Percentiles rank a stretch among this genome's conserved stretches.
phyloP scores from a whole-genome alignment of 2,329 filamentous ascomycete genomes.

The Orbilia javanica region DNA sequence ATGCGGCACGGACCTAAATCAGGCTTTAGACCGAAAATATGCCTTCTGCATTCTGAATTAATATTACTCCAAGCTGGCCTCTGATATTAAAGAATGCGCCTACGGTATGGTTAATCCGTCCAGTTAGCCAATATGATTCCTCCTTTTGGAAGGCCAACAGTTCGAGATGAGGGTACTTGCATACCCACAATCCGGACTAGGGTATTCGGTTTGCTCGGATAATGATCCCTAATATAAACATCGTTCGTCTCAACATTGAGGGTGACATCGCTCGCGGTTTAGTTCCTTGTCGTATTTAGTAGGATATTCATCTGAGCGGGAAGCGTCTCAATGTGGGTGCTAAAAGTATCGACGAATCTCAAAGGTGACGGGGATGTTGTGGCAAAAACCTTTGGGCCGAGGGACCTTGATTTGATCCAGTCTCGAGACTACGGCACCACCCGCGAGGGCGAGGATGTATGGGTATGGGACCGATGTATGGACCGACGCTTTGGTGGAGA shows the following conservation, averaged over 20 bases:
- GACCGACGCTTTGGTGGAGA: no score
- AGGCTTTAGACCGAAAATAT: slow-evolving; percentile 18
- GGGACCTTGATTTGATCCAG: background rate
- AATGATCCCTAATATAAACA: slow-evolving; percentile 7
- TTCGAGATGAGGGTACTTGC: slow-evolving; percentile 18
- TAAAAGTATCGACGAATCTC: background rate
- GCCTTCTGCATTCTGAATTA: slow-evolving; percentile 20
- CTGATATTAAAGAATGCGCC: slow-evolving; percentile 25
- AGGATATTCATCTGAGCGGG: background rate
- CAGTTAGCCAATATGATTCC: slow-evolving; percentile 14
- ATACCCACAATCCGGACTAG: background rate
- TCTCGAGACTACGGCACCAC: slow-evolving; percentile 1
- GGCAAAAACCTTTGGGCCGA: background rate
- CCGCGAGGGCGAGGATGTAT: no score
- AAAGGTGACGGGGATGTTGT: background rate
- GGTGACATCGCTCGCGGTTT: background rate
- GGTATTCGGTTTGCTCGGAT: slow-evolving; percentile 12
- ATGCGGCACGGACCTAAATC: slow-evolving; percentile 41
- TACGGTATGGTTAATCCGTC: slow-evolving; percentile 18
- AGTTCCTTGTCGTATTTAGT: background rate
- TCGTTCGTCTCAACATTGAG: slow-evolving; percentile 3
- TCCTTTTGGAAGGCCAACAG: slow-evolving; percentile 30
- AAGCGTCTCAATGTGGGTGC: background rate
- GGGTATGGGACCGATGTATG: no score
- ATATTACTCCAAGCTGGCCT: slow-evolving; percentile 4